Conservation (phyloP, 2,329 filamentous ascomycete genomes). For the Trichophyton mentagrophytes region DNA sequence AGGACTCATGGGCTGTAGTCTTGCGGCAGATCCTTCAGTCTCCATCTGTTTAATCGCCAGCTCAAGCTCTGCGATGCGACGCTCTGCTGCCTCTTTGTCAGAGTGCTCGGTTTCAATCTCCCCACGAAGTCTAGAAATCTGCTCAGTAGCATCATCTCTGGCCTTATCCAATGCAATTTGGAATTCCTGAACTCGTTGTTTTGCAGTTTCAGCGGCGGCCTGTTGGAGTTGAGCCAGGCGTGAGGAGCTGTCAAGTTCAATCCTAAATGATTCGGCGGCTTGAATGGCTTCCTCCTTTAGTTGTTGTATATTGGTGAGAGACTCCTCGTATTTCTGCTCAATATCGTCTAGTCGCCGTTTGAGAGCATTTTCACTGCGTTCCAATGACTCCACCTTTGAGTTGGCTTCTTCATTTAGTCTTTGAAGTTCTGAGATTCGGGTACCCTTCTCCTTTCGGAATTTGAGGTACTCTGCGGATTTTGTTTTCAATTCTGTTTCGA, state of each 20-base stretch:
- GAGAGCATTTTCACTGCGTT: slow-evolving; percentile 66
- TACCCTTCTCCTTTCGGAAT: slow-evolving; percentile 87
- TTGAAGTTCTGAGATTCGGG: slow-evolving; percentile 76
- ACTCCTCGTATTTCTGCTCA: slow-evolving; percentile 75
- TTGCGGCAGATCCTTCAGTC: slow-evolving; percentile 35
- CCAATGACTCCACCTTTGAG: slow-evolving; percentile 62
- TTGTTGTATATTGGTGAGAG: slow-evolving; percentile 67
- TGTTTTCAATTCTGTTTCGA: slow-evolving; percentile 80
- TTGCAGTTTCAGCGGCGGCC: slow-evolving; percentile 46
- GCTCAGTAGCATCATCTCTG: slow-evolving; percentile 50
- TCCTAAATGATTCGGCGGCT: slow-evolving; percentile 72
- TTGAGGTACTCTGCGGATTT: slow-evolving; percentile 78
- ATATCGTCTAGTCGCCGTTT: slow-evolving; percentile 71
- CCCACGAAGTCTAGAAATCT: slow-evolving; percentile 42
- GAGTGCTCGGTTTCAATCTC: slow-evolving; percentile 45
- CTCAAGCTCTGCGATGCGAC: slow-evolving; percentile 53
- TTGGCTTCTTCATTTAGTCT: slow-evolving; percentile 75
- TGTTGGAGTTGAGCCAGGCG: slow-evolving; percentile 64
- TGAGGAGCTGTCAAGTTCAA: slow-evolving; percentile 69
- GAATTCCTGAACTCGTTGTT: slow-evolving; percentile 47
- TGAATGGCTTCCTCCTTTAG: slow-evolving; percentile 71
- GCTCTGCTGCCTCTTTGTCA: slow-evolving; percentile 50
- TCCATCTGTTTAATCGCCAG: slow-evolving; percentile 48
- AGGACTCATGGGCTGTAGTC: slow-evolving; percentile 40
- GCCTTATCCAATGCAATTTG: slow-evolving; percentile 44